These are phyloP conservation scores for Serendipita sp. DNA, from an alignment of 768 basidiomycete species.

Conservation along the genomic window DNA sequence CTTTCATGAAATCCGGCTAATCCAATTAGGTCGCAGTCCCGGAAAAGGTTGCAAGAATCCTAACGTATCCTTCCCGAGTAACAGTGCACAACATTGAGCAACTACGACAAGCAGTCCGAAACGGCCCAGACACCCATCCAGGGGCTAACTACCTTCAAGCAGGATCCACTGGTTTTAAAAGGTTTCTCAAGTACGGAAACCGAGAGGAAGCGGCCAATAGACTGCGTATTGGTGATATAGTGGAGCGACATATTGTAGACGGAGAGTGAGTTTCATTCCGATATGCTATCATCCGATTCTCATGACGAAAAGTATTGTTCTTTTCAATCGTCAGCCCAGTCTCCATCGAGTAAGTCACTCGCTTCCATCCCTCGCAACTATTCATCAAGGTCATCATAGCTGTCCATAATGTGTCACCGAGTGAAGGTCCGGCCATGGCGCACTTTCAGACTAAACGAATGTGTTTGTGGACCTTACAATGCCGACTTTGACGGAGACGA, in stretches of 20 bases:
- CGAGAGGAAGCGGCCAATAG: constrained; percentile 65
- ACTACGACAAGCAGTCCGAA: constrained; percentile 62
- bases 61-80: constrained; percentile 94
- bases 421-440: constrained; percentile 96
- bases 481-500: constrained; percentile 99
- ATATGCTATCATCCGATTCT: neutral
- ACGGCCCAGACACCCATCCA: constrained; percentile 82
- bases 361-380: neutral
- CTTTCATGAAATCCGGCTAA: neutral
- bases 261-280: constrained; percentile 42
- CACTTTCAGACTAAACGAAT: constrained; percentile 93
- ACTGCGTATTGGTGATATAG: constrained; percentile 73
- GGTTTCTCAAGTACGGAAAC: constrained; percentile 80
- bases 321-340: constrained; percentile 98
- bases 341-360: constrained; percentile 60
- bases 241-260: constrained; percentile 88
- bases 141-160: constrained; percentile 89
- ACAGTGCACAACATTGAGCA: constrained; percentile 76
- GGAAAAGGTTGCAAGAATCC: constrained; percentile 80
- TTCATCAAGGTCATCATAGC: constrained; percentile 26
- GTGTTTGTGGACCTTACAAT: constrained; percentile 98
- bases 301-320: constrained; percentile 39
- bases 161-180: constrained; percentile 66
- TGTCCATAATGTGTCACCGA: constrained; percentile 98
- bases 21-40: constrained; percentile 63